Evolutionary conservation across 768 basidiomycete genomes (phyloP).

Genomic region (Tulasnella sp.): DNA sequence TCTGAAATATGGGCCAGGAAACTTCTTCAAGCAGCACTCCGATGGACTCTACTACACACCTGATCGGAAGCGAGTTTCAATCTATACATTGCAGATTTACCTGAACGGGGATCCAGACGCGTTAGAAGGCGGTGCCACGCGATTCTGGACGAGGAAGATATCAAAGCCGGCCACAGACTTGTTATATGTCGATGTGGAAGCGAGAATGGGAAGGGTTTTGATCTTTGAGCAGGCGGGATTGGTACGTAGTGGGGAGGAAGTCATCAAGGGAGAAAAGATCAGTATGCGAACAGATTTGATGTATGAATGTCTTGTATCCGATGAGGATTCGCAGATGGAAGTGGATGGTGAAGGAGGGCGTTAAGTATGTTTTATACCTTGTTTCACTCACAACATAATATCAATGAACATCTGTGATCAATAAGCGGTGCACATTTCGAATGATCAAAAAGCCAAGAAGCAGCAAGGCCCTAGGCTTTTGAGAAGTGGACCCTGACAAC

Average conservation of each 20-base stretch:
- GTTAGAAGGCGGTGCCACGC: slow-evolving; percentile 10
- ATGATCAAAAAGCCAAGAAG: too few relatives aligned
- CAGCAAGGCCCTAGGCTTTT: too few relatives aligned
- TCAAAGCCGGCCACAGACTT: neutral
- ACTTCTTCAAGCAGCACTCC: slow-evolving; percentile 11
- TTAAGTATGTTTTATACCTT: too few relatives aligned
- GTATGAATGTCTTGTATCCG: too few relatives aligned
- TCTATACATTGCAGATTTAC: slow-evolving; percentile 13
- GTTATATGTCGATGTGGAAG: slow-evolving; percentile 4
- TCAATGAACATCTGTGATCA: too few relatives aligned
- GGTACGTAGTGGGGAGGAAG: slow-evolving; percentile 9
- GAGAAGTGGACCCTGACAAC: too few relatives aligned
- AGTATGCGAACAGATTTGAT: slow-evolving; percentile 10
- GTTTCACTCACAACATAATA: too few relatives aligned
- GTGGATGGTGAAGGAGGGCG: too few relatives aligned
- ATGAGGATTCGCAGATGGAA: too few relatives aligned
- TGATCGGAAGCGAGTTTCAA: neutral
- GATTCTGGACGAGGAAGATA: neutral
- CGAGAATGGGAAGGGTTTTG: slow-evolving; percentile 6
- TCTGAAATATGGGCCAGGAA: slow-evolving; percentile 1
- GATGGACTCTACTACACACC: neutral
- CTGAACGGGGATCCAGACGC: slow-evolving; percentile 5
- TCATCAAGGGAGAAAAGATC: slow-evolving; percentile 12
- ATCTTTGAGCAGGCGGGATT: slow-evolving; percentile 8
- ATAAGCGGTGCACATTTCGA: too few relatives aligned